Evolutionary conservation across 2,329 filamentous ascomycete species (phyloP), one percentile per base, ranked within the genome.

Genomic region (Scleromitrula shiraiana): DNA sequence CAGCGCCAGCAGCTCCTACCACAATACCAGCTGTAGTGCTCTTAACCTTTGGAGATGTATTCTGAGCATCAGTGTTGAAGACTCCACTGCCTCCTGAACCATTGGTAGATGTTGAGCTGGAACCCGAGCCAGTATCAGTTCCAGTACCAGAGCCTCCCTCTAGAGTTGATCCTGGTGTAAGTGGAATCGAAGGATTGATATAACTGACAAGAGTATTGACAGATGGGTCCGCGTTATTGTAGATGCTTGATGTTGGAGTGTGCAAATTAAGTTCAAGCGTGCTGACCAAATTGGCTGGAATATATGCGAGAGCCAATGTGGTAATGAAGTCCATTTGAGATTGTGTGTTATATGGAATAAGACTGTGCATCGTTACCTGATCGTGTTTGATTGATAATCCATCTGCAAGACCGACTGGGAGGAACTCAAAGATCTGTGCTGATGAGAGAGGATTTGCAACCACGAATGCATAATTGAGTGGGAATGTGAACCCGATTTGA

Each of bases 381-480:
- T 72, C 58, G 6, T 51, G 17, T 2, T 59, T 61, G 10, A 67
- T 53, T 2, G 67, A 60, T 38, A 95, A 70, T 38, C 78, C 82
- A 41, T 65, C 66, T 3, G 62, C 53, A 46, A 72, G 56, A 38
- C 86, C 88, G 44, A 72, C 59, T 0, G 89, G 89, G 4, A 96
- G 71, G 55, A 79, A 85, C 45, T 78, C 69, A 70, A 96, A 95
- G 60, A 98, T 87, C 67, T 97, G 91, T 32, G 80, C 80, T 5
- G 88, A 85, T 15, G 89, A 85, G 54, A 83, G 74, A 12, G 80
- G 73, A 53, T 84, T 80, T 19, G 71, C 72, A 9, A 84, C 82
- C 23, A 97, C 85, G 62, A 94, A 95, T 7, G 77, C 70, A 66
- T 93, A 98, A 69, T 94, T 91, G 57, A 95, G 75, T 1, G 78